Evolutionary conservation across 208 protist species (phyloP), one percentile per base, ranked within the genome.

Genomic region (Trypanosoma mega): DNA sequence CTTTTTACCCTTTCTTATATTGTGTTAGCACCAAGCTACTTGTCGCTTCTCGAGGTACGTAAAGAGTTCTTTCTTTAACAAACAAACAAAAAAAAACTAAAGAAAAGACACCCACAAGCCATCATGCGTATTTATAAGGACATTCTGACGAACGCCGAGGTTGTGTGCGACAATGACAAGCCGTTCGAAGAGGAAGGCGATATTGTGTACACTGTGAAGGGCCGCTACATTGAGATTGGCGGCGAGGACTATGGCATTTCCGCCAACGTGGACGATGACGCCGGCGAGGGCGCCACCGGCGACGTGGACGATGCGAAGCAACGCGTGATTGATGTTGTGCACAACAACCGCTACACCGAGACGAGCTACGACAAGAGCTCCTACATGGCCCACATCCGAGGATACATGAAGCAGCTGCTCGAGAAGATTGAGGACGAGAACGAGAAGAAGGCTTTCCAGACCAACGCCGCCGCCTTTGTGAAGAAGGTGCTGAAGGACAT

Each of bases 401-500:
- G 67, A 54, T 95, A 95, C 89, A 95, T 97, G 86, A 93, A 94
- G 85, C 65, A 72, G 30, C 69, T 97, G 50, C 75, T 92, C 52
- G 87, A 93, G 68, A 74, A 78, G 54, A 92, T 97, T 68, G 74
- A 93, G 59, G 63, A 67, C 49, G 84, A 73, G 21, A 84, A 85
- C 27, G 87, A 78, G 45, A 93, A 92, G 80, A 90, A 93, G 79
- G 82, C 75, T 33, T 97, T 97, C 76, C 82, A 94, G 86, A 57
- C 78, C 45, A 91, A 85, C 56, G 90, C 90, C 43, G 71, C 82
- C 4, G 64, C 82, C 44, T 97, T 92, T 58, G 87, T 94, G 63
- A 97, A 97, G 85, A 91, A 92, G 74, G 84, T 95, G 50, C 65
- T 96, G 37, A 93, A 90, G 80, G 80, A 94, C 29, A 90, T 97